Evolutionary conservation across 352 stramenopile genomes (phyloP).

Genomic region (Pythium sp.): DNA sequence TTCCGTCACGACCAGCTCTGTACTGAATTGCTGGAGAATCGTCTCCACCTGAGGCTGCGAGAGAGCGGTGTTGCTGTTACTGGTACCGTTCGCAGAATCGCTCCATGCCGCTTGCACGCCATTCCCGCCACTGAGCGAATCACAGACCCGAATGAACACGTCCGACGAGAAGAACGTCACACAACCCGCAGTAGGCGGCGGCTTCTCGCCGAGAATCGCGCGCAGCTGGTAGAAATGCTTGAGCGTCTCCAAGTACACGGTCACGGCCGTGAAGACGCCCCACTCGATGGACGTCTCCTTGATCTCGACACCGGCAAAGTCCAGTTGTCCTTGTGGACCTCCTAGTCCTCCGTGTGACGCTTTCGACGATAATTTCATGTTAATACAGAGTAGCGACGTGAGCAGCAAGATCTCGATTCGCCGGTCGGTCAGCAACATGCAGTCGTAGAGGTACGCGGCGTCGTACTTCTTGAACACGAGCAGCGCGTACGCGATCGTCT

Average conservation of each 20-base stretch:
- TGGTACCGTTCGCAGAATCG: neutral
- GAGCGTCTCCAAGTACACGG: conserved; percentile 48
- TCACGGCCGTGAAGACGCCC: conserved; percentile 42
- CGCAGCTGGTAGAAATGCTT: conserved; percentile 58
- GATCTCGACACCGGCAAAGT: conserved; percentile 14
- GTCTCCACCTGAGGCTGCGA: conserved; percentile 27
- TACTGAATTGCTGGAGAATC: conserved; percentile 2
- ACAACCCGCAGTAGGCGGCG: conserved; percentile 34
- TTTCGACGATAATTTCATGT: conserved; percentile 15
- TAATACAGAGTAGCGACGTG: conserved; percentile 42
- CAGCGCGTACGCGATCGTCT: conserved; percentile 54
- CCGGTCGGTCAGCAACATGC: conserved; percentile 33
- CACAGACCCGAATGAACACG: conserved; percentile 56
- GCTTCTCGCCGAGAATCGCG: conserved; percentile 44
- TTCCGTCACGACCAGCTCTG: neutral
- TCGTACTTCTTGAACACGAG: conserved; percentile 56
- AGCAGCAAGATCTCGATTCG: conserved; percentile 57
- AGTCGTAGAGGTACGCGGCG: conserved; percentile 23
- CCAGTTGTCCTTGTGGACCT: neutral
- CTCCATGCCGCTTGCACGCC: conserved; percentile 16
- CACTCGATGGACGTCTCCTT: conserved; percentile 46
- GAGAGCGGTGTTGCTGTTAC: conserved; percentile 5
- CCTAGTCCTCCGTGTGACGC: neutral
- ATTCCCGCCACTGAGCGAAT: conserved; percentile 5
- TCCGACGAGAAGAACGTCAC: conserved; percentile 61